These are phyloP conservation scores for Quercus engelmannii DNA, from an alignment of 306 rosid species.

Conservation along the genomic window DNA sequence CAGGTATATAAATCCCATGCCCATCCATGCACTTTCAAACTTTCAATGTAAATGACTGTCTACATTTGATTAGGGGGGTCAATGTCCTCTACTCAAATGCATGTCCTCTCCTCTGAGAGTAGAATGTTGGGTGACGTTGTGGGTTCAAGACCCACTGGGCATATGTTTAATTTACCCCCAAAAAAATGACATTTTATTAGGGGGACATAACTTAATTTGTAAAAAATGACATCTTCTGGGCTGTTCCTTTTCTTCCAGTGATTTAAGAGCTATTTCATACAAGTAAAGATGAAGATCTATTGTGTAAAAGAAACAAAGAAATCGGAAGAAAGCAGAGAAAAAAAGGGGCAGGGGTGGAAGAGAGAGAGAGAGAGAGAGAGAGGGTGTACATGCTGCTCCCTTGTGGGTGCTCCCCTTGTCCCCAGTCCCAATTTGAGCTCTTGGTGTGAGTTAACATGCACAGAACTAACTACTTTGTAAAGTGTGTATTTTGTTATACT, in stretches of 20 bases:
- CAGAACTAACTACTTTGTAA: background rate
- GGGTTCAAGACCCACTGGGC: background rate
- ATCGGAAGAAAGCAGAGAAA: too few species aligned
- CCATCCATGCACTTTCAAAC: background rate
- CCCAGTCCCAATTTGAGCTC: background rate
- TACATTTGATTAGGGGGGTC: background rate
- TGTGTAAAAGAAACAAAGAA: too few species aligned
- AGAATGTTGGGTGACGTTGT: background rate
- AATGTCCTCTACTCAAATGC: background rate
- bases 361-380: background rate
- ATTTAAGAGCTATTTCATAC: background rate
- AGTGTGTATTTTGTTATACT: background rate
- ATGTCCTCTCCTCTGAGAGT: background rate
- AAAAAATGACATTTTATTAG: too few species aligned
- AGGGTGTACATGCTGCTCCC: background rate
- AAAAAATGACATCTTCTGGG: background rate
- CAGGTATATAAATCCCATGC: constrained; percentile 49
- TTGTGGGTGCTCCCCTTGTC: background rate
- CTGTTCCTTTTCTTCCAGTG: background rate
- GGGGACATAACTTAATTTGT: background rate
- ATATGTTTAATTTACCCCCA: background rate
- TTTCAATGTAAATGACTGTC: background rate
- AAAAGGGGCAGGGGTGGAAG: background rate
- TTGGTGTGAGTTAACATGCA: background rate
- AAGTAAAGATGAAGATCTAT: background rate